These are phyloP conservation scores for Ambrosia trifida DNA, from an alignment of 129 eudicot genomes.

Conservation along the genomic window DNA sequence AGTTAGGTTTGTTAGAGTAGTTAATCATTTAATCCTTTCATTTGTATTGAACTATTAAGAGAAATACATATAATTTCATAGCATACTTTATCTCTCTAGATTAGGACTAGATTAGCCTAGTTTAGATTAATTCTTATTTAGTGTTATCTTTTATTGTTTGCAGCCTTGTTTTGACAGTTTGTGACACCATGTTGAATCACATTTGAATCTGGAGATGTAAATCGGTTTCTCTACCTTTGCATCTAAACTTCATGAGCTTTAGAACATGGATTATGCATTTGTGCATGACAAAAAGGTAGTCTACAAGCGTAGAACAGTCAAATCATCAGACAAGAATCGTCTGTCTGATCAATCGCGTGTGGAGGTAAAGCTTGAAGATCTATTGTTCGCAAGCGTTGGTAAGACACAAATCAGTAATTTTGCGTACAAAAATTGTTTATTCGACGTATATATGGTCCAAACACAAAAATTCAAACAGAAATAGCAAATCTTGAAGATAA, in stretches of 20 bases:
- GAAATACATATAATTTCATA: no score
- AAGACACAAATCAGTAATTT: conserved; percentile 30
- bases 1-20: no score
- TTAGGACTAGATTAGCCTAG: no score
- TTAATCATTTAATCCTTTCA: no score
- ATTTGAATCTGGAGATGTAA: conserved; percentile 11
- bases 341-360: conserved; percentile 27
- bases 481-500: conserved; percentile 53
- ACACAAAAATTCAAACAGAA: conserved; percentile 47
- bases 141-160: conserved; percentile 6
- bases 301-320: conserved; percentile 16
- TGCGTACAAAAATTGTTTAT: conserved; percentile 37
- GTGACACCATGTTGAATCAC: conserved; percentile 3
- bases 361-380: conserved; percentile 19
- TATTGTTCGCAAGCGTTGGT: not conserved
- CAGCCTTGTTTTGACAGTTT: conserved; percentile 27
- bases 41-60: no score
- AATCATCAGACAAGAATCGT: conserved; percentile 28
- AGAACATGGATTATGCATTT: conserved; percentile 19
- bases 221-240: conserved; percentile 7
- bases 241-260: conserved; percentile 13
- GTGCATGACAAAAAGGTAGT: conserved; percentile 27
- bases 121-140: not conserved
- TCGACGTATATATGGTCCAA: conserved; percentile 18
- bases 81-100: no score